These are phyloP conservation scores for Penicillium crustosum DNA, from an alignment of 2,329 filamentous ascomycete genomes.

Conservation along the genomic window DNA sequence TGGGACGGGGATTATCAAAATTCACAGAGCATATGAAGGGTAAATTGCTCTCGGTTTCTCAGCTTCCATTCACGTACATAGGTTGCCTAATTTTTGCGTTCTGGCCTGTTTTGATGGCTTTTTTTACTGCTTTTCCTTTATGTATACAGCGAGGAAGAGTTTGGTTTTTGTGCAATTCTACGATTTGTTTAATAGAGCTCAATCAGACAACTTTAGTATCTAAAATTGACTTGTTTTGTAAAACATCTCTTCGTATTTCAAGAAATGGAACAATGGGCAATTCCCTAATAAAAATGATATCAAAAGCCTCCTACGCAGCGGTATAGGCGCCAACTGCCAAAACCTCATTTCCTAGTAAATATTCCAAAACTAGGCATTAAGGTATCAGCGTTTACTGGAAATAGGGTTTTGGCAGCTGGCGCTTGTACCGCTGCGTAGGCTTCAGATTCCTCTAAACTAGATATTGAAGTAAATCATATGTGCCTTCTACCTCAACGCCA, in stretches of 20 bases:
- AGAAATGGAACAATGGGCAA: not conserved
- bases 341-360: too few relatives aligned
- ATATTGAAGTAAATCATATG: not conserved
- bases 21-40: not conserved
- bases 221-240: not conserved
- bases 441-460: not conserved
- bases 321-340: too few relatives aligned
- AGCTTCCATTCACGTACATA: conserved; percentile 9
- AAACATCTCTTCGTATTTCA: not conserved
- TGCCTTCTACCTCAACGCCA: not conserved
- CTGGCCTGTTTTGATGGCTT: not conserved
- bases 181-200: not conserved
- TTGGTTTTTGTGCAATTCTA: not conserved
- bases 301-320: too few relatives aligned
- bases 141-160: not conserved
- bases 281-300: not conserved
- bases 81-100: not conserved
- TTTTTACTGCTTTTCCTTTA: not conserved
- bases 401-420: too few relatives aligned
- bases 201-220: not conserved
- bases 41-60: not conserved
- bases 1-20: conserved; percentile 11
- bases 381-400: too few relatives aligned
- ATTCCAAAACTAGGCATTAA: too few relatives aligned
- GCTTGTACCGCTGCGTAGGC: too few relatives aligned